Evolutionary conservation across 2,329 filamentous ascomycete species (phyloP).

Genomic region (Phoma sp.): DNA sequence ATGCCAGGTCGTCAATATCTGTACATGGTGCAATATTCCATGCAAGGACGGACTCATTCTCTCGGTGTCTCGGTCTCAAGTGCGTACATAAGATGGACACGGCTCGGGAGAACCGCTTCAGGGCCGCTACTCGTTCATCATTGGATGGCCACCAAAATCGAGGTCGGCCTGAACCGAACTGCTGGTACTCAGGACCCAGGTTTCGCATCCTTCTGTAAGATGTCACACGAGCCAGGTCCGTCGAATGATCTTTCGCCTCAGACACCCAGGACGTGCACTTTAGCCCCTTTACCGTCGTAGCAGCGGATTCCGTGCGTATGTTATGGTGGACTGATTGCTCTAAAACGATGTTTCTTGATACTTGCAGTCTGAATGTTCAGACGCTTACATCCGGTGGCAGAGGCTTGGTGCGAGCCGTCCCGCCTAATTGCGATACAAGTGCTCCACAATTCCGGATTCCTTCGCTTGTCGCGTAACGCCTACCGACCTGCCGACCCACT

Average conservation of each 20-base stretch:
- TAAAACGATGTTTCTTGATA: no score
- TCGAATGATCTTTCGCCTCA: not conserved
- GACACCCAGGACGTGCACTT: not conserved
- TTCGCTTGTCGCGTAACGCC: slow-evolving; percentile 4
- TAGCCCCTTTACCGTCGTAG: no score
- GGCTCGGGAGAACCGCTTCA: not conserved
- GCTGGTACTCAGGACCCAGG: not conserved
- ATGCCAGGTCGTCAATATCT: not conserved
- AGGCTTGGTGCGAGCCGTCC: slow-evolving; percentile 3
- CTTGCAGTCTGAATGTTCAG: no score
- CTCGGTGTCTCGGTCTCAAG: not conserved
- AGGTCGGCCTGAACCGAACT: not conserved
- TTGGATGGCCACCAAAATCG: not conserved
- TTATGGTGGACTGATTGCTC: no score
- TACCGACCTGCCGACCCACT: slow-evolving; percentile 1
- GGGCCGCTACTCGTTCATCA: not conserved
- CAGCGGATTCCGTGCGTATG: no score
- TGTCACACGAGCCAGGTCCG: not conserved
- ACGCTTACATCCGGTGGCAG: not conserved
- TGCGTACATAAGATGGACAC: not conserved
- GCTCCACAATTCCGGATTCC: slow-evolving; percentile 4
- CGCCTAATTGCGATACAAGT: slow-evolving; percentile 1
- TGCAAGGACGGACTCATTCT: not conserved
- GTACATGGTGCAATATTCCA: not conserved
- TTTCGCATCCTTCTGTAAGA: not conserved